These are phyloP conservation scores for Skeletonema marinoi DNA, from an alignment of 108 stramenopile species.

Conservation along the genomic window DNA sequence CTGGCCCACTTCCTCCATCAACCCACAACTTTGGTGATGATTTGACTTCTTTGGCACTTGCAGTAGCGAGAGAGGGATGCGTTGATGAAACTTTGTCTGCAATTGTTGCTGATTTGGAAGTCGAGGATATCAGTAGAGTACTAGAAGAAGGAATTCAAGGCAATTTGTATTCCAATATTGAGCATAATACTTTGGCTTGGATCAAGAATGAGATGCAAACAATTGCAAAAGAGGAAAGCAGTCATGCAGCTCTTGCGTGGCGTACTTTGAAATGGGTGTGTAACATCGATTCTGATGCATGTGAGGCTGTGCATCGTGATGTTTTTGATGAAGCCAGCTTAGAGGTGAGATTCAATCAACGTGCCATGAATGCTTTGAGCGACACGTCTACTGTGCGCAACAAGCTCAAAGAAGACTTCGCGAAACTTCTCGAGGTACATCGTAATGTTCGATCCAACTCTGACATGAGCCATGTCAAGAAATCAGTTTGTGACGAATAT, in stretches of 20 bases:
- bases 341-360: conserved; percentile 21
- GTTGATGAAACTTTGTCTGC: conserved; percentile 66
- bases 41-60: conserved; percentile 54
- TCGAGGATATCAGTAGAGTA: conserved; percentile 22
- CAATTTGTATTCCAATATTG: conserved; percentile 27
- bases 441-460: not conserved
- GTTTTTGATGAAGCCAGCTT: conserved; percentile 34
- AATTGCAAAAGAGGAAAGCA: conserved; percentile 61
- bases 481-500: not conserved
- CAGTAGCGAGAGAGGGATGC: conserved; percentile 63
- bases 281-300: conserved; percentile 36
- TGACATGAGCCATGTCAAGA: not conserved
- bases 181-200: conserved; percentile 26
- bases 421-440: conserved; percentile 33
- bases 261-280: conserved; percentile 63
- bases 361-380: conserved; percentile 3
- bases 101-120: conserved; percentile 52
- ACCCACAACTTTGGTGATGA: conserved; percentile 42
- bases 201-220: conserved; percentile 45
- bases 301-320: conserved; percentile 34
- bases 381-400: not conserved
- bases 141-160: conserved; percentile 11
- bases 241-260: conserved; percentile 65
- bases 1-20: conserved; percentile 54
- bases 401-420: conserved; percentile 24